Base-by-base conservation (phyloP, 371 early-diverging fungal species). In the Batkoa obscura region DNA sequence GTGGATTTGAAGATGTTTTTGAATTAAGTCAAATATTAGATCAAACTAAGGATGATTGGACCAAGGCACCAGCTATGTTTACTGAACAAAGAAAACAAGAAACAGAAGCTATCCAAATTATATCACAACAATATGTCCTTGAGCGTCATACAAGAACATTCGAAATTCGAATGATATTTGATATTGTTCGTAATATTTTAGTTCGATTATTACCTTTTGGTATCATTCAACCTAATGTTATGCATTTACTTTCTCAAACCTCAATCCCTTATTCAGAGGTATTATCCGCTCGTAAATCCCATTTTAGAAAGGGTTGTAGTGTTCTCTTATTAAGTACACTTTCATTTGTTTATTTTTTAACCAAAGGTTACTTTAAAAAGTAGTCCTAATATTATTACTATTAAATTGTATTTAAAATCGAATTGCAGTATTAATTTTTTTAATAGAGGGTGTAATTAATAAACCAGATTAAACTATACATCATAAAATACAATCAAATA, bases 1-100 rank as follows among this genome's bases (percentile, higher is more conserved):
- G 91, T 69, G 97, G 95, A 1, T 91, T 97, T 60, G 91, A 94
- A 64, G 98, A 97, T 61, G 78, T 88, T 12, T 72, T 80, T 42
- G 76, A 81, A 17, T 72, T 97, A 2, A 78, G 85, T 57, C 59
- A 72, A 17, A 70, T 88, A 9, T 60, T 90, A 37, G 74, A 74
- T 37, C 62, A 68, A 37, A 5, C 17, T 4, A 49, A 72, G 30
- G 72, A 80, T 23, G 55, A 64, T 3, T 61, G 70, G 3, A 39
- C 55, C 58, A 65, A 43, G 50, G 56, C 61, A 54, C 30, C 62
- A 48, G 38, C 55, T 31, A 3, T 50, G 13, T 50, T 31, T 50
- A 31, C 6, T 6, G 8, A 34, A 17, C 17, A 31, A 4, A 3
- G 50, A 5, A 13, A 31, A 13, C 32, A 13, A 34, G 50, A 50